Evolutionary conservation across 2,329 filamentous ascomycete genomes (phyloP), one percentile per base, ranked within the genome.

Genomic region (Lachnum nothofagi): DNA sequence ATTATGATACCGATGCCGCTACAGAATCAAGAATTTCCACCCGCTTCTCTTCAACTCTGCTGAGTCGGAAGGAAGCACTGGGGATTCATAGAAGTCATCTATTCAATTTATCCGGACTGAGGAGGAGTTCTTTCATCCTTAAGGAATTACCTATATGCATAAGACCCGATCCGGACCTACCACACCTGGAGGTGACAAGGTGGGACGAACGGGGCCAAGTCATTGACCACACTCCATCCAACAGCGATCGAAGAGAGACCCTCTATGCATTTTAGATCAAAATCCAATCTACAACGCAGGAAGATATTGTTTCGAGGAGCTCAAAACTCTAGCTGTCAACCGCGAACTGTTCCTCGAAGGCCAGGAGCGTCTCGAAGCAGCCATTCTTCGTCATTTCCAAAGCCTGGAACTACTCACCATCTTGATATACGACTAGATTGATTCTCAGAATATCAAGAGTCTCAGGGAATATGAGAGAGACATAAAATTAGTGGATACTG

Each of bases 351-450:
- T 50, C 29, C 8, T 27, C n/a, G 9, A 19, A 8, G 20, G 20
- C 4, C 4, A 12, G 7, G 43, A 37, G n/a, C 29, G 14, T 12
- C 22, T 27, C 9, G 43, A 29, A 37, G 20, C 20, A 22, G 23
- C 48, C 12, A 24, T 48, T 3, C 44, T 44, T 9, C 19, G 35
- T 4, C 22, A 41, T n/a, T 52, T 48, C 19, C 49, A 44, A 19
- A 52, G 42, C n/a, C 25, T 52, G 9, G 38, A 52, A 25, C 35
- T 48, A 23, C 37, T 52, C 17, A 52, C 48, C n/a, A 29, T 48
- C 14, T 38, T 52, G 37, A 48, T 52, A 8, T 44, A 52, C 10
- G 37, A 35, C 23, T 16, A 31, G 8, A 23, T 45, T 22, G 45
- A 48, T 19, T 44, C 45, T 16, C 12, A 29, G 24, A 29, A 40